Conservation (phyloP, 306 rosid genomes). For the Quercus gilva region DNA sequence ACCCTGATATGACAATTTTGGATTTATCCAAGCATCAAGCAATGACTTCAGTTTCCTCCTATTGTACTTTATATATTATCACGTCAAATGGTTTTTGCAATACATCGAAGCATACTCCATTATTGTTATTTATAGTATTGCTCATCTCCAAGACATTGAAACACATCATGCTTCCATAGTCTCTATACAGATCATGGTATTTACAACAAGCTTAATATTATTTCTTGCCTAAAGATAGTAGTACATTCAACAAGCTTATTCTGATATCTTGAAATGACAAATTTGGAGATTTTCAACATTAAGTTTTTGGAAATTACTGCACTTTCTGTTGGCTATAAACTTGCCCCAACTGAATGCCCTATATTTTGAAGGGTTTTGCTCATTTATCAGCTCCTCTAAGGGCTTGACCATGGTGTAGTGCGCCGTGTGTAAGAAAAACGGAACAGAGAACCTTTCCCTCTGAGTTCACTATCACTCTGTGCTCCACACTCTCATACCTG, state of each 20-base stretch:
- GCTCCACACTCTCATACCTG: constrained; percentile 63
- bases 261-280: constrained; percentile 32
- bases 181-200: no score
- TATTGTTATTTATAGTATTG: no score
- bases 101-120: no score
- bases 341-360: constrained; percentile 60
- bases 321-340: constrained; percentile 30
- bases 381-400: constrained; percentile 33
- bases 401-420: constrained; percentile 49
- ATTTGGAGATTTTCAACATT: constrained; percentile 46
- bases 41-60: no score
- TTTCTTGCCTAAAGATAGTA: neutral
- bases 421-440: constrained; percentile 55
- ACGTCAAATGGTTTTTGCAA: no score
- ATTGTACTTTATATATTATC: no score
- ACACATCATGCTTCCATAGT: no score
- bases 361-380: constrained; percentile 43
- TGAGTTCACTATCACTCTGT: constrained; percentile 47
- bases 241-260: neutral
- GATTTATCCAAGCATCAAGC: no score
- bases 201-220: neutral
- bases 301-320: constrained; percentile 42
- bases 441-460: constrained; percentile 26
- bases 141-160: no score
- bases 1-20: no score